These are phyloP conservation scores for Metarhizium brunneum DNA, from an alignment of 2,329 filamentous ascomycete genomes.

Conservation along the genomic window DNA sequence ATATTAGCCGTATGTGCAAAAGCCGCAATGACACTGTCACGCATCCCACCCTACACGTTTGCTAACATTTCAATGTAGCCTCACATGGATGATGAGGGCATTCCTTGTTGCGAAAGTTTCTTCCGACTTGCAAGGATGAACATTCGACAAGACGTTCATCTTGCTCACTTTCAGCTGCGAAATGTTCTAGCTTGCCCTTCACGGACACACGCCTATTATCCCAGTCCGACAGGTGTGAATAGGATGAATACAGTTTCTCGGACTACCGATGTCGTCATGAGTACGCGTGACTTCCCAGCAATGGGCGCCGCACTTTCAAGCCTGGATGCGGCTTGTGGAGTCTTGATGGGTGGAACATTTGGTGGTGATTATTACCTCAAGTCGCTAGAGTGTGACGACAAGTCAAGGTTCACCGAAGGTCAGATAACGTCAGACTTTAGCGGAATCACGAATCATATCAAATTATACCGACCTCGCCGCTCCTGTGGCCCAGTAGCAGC, in stretches of 20 bases:
- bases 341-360: constrained; percentile 52
- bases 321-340: constrained; percentile 40
- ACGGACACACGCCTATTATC: constrained; percentile 48
- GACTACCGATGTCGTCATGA: constrained; percentile 33
- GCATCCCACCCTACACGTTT: background rate
- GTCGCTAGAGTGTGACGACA: constrained; percentile 31
- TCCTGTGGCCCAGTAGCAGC: constrained; percentile 45
- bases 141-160: constrained; percentile 40
- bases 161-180: constrained; percentile 59
- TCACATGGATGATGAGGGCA: constrained; percentile 13
- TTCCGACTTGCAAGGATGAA: constrained; percentile 51
- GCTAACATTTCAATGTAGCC: background rate
- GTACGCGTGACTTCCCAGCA: constrained; percentile 27
- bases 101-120: constrained; percentile 36
- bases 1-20: constrained; percentile 34
- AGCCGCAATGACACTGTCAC: background rate
- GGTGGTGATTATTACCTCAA: constrained; percentile 45
- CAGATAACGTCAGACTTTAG: constrained; percentile 38
- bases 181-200: constrained; percentile 51
- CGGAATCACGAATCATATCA: constrained; percentile 57
- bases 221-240: constrained; percentile 38
- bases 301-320: constrained; percentile 37
- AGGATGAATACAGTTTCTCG: constrained; percentile 43
- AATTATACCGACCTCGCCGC: constrained; percentile 44
- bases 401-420: constrained; percentile 29